These are phyloP conservation scores for Candida orba DNA, from an alignment of 805 yeast species.

Conservation along the genomic window DNA sequence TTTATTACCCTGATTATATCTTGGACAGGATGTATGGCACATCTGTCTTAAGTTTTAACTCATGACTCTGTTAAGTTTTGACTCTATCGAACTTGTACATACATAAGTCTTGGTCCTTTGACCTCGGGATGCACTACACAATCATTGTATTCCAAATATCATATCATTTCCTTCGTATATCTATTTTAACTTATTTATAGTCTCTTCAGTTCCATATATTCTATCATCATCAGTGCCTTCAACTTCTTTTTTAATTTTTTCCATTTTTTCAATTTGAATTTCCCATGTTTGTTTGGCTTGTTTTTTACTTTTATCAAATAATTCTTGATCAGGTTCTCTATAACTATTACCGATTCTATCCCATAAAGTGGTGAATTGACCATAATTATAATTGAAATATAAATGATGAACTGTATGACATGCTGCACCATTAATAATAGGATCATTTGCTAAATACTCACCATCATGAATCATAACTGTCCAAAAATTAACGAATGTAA, in stretches of 20 bases:
- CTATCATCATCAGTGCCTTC: constrained; percentile 78
- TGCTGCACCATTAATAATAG: constrained; percentile 94
- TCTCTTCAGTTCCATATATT: constrained; percentile 54
- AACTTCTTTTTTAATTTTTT: constrained; percentile 65
- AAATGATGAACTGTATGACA: constrained; percentile 96
- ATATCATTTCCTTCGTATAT: neutral
- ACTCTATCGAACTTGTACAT: too few species aligned
- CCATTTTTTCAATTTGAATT: constrained; percentile 67
- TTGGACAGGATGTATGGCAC: too few species aligned
- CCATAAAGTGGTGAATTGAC: constrained; percentile 98
- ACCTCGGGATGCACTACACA: neutral
- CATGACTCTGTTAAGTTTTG: too few species aligned
- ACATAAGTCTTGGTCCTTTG: too few species aligned
- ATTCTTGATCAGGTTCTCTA: constrained; percentile 83
- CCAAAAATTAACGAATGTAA: constrained; percentile 94
- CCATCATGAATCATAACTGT: constrained; percentile 99
- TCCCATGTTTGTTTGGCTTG: constrained; percentile 59
- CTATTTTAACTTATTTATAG: neutral
- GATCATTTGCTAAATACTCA: constrained; percentile 87
- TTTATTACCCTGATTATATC: too few species aligned
- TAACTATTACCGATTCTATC: constrained; percentile 93
- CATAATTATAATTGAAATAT: constrained; percentile 96
- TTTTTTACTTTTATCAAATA: constrained; percentile 60
- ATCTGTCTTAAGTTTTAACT: too few species aligned
- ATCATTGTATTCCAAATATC: neutral